Evolutionary conservation across 768 basidiomycete genomes (phyloP), one percentile per base, ranked within the genome.

Genomic region (Termitomyces sp.): DNA sequence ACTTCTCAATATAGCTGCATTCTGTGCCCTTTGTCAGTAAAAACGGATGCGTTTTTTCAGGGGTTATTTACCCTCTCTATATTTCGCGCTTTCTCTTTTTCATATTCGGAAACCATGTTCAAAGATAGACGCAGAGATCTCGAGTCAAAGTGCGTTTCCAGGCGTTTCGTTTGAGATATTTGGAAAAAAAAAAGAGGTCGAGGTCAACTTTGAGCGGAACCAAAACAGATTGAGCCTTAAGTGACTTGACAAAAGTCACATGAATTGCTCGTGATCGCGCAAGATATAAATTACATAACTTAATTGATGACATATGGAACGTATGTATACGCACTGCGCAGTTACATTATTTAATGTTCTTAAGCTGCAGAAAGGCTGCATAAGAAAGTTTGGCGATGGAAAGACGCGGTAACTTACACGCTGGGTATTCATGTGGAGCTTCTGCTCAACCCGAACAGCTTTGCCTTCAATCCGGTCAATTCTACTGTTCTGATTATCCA

Each of bases 401-500:
- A 11, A 55, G 23, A 12, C 9, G 43, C 35, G 0, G 27, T 2
- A n/a, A 77, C 80, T 37, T 65, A 97, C 89, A 66, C 83, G 83
- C 68, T 92, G 84, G 3, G 94, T 97, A 71, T 92, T 94, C 72
- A 79, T 81, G 77, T 83, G 80, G 62, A 98, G 82, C 59, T 79
- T 85, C 68, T 79, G 79, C 69, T 95, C 93, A 43, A 95, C 75
- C 25, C 71, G 75, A 61, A 81, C 84, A 3, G 93, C 84, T 79
- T 97, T 97, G 60, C 82, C 80, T 51, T 84, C 83, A 59, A 98
- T 87, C 47, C 81, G 77, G 37, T 84, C 85, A 59, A 98, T 84
- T 60, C 94, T 80, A 7, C 67, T 64, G 75, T 94, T 98, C 79
- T 99, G 97, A 23, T 75, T 77, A 63, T 94, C 87, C 54, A 98